Evolutionary conservation across 306 rosid genomes (phyloP).

Genomic region (Prunus armeniaca): DNA sequence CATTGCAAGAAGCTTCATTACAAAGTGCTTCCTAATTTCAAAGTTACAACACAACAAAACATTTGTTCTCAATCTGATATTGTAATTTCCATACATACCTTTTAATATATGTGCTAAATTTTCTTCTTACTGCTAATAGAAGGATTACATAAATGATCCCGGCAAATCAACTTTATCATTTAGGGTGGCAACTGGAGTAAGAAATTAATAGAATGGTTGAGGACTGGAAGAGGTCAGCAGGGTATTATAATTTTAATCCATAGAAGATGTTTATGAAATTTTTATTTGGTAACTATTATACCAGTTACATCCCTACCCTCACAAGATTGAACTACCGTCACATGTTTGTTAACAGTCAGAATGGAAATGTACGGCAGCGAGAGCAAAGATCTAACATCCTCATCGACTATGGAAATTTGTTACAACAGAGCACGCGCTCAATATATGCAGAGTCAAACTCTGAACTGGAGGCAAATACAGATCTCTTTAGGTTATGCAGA

Average conservation of each 20-base stretch:
- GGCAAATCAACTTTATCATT: not conserved
- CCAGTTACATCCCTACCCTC: not conserved
- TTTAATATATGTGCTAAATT: not conserved
- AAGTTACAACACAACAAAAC: not conserved
- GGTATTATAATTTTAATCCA: too few relatives aligned
- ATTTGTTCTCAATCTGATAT: too few relatives aligned
- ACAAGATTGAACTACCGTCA: not conserved
- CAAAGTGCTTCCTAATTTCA: not conserved
- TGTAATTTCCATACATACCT: not conserved
- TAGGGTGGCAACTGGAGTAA: not conserved
- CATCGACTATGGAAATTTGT: not conserved
- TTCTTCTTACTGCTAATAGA: not conserved
- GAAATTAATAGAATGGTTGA: not conserved
- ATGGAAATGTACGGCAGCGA: not conserved
- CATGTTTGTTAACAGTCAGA: not conserved
- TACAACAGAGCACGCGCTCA: not conserved
- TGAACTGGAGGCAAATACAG: not conserved
- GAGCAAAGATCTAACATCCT: not conserved
- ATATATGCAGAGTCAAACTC: too few relatives aligned
- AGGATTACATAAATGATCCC: not conserved
- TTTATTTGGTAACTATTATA: not conserved
- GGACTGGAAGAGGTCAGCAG: not conserved
- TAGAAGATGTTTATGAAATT: too few relatives aligned
- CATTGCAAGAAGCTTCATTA: not conserved
- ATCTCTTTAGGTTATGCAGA: too few relatives aligned